These are phyloP conservation scores for Pichia thaimueangensis DNA, from an alignment of 805 yeast genomes.

Conservation along the genomic window DNA sequence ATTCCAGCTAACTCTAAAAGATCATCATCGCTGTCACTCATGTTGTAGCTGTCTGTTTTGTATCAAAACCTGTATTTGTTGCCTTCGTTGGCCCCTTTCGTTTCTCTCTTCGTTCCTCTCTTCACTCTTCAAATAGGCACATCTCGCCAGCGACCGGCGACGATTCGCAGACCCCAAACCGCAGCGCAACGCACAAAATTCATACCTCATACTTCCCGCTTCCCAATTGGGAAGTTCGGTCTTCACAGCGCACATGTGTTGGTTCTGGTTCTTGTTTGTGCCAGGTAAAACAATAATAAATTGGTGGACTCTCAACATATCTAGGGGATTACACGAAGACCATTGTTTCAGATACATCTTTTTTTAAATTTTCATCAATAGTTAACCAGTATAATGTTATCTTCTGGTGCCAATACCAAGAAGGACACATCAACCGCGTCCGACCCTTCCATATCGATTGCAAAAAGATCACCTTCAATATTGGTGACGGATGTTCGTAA, in stretches of 20 bases:
- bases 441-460: conserved; percentile 61
- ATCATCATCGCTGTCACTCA: conserved; percentile 84
- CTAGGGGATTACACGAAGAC: no score
- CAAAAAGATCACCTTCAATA: conserved; percentile 88
- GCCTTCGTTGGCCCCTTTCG: background rate
- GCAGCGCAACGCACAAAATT: no score
- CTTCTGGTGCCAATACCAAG: background rate
- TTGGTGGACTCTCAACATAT: no score
- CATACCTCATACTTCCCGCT: no score
- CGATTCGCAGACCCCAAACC: no score
- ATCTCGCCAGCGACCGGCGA: no score
- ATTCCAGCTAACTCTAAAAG: conserved; percentile 91
- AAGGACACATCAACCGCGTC: conserved; percentile 30
- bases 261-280: background rate
- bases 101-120: background rate
- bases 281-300: background rate
- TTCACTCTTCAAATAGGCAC: no score
- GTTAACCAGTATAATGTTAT: background rate
- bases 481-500: conserved; percentile 84
- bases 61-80: background rate
- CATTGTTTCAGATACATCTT: no score
- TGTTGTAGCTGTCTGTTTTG: no score
- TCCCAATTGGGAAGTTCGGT: background rate
- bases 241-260: background rate
- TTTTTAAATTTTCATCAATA: no score